A percentile compares a stretch with the other conserved stretches of the same genome.
Conservation (phyloP, 2,329 filamentous ascomycete genomes). For the Fusarium torulosum region DNA sequence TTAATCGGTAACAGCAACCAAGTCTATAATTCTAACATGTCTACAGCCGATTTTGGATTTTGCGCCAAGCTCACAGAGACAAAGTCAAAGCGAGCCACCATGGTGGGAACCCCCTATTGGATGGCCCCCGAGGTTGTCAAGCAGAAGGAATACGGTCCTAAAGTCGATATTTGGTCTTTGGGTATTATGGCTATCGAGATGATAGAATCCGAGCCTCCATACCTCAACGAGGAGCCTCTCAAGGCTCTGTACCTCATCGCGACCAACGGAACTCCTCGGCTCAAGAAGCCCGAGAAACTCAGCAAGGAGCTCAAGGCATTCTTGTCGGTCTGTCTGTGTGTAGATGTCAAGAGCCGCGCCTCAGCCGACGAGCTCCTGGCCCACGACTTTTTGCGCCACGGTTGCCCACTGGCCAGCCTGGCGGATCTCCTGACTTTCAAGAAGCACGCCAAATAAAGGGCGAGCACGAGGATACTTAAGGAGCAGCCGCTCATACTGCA, state of each 20-base stretch:
- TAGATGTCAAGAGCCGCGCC: conserved; percentile 94
- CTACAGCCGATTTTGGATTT: conserved; percentile 96
- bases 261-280: conserved; percentile 93
- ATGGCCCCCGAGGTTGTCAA: conserved; percentile 99
- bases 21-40: conserved; percentile 30
- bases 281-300: conserved; percentile 98
- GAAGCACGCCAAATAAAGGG: conserved; percentile 72
- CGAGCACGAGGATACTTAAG: conserved; percentile 31
- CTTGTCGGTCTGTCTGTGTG: conserved; percentile 94
- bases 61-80: conserved; percentile 98
- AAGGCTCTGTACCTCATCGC: conserved; percentile 98
- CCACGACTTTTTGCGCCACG: conserved; percentile 94
- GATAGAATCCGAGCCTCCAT: conserved; percentile 98
- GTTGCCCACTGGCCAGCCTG: conserved; percentile 85
- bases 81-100: conserved; percentile 96
- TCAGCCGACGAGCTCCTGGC: conserved; percentile 89
- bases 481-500: conserved; percentile 36
- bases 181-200: conserved; percentile 99
- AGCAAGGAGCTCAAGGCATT: conserved; percentile 99
- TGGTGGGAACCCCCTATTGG: conserved; percentile 99
- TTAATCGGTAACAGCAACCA: conserved; percentile 42
- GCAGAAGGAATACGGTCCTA: conserved; percentile 98
- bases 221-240: conserved; percentile 96
- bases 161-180: conserved; percentile 98
- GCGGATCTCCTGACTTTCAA: conserved; percentile 91